Percentiles rank a stretch among this genome's conserved stretches.
Conservation (phyloP, 495 filamentous ascomycete genomes). For the Cercophora samala region DNA sequence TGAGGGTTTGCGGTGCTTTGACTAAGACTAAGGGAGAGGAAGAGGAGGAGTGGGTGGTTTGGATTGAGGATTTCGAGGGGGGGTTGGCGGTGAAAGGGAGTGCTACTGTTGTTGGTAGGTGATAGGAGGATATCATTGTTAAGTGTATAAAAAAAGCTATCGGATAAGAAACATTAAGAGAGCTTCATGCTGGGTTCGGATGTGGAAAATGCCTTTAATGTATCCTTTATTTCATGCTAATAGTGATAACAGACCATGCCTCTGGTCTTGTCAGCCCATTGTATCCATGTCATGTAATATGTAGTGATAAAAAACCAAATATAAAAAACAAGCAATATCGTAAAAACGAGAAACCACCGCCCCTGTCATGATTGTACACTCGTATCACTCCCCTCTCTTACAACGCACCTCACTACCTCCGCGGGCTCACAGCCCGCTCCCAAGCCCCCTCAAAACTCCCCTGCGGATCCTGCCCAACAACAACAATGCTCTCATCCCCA, state of each 20-base stretch:
- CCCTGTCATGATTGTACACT: not conserved
- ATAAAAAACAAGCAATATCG: not conserved
- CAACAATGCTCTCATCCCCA: constrained; percentile 43
- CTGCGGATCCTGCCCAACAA: constrained; percentile 44
- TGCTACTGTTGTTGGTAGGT: constrained; percentile 11
- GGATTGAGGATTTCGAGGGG: constrained; percentile 60
- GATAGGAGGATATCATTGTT: too few species aligned
- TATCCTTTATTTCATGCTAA: not conserved
- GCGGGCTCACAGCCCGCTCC: constrained; percentile 48
- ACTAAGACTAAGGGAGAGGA: constrained; percentile 18
- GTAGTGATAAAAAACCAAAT: not conserved
- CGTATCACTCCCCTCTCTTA: not conserved
- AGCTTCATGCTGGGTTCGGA: too few species aligned
- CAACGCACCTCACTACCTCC: not conserved
- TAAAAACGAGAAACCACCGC: not conserved
- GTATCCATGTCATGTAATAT: not conserved
- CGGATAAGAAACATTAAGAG: too few species aligned
- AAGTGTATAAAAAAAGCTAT: too few species aligned
- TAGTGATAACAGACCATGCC: not conserved
- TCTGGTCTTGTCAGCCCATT: not conserved
- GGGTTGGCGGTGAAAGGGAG: constrained; percentile 59
- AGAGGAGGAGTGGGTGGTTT: constrained; percentile 53
- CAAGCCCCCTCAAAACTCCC: constrained; percentile 62
- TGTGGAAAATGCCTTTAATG: not conserved
- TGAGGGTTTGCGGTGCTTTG: constrained; percentile 56